Conservation (phyloP, 257 asterid genomes). For the Asclepias syriaca region DNA sequence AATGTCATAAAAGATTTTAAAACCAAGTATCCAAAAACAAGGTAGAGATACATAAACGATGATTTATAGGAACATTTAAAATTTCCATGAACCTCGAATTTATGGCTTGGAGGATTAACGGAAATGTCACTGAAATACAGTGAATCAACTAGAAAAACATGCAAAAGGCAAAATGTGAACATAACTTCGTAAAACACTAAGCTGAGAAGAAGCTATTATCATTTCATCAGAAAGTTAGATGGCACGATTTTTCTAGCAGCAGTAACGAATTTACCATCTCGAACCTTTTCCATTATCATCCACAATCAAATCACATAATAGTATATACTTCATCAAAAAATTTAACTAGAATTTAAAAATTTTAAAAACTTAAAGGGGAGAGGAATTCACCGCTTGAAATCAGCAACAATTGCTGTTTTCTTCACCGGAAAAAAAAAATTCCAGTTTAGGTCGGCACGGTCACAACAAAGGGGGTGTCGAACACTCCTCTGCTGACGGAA, state of each 20-base stretch:
- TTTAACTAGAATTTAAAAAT: not conserved
- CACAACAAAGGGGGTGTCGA: not conserved
- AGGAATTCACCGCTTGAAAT: not conserved
- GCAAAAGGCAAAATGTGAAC: not conserved
- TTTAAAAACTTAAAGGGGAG: not conserved
- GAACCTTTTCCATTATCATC: not conserved
- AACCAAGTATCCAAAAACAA: not conserved
- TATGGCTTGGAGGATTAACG: not conserved
- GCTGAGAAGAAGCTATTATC: not conserved
- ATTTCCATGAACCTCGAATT: not conserved
- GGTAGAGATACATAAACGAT: not conserved
- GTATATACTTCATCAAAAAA: not conserved
- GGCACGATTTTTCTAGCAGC: not conserved
- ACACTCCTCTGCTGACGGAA: not conserved
- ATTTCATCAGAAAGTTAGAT: not conserved
- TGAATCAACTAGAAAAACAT: not conserved
- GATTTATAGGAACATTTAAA: not conserved
- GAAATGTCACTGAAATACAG: not conserved
- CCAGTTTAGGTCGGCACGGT: not conserved
- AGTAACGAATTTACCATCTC: not conserved
- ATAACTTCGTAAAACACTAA: not conserved
- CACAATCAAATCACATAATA: not conserved
- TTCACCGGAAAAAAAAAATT: not conserved
- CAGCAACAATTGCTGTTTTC: not conserved
- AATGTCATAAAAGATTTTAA: not conserved